These are phyloP conservation scores for Serendipita sp. DNA, from an alignment of 768 basidiomycete species.

Conservation along the genomic window DNA sequence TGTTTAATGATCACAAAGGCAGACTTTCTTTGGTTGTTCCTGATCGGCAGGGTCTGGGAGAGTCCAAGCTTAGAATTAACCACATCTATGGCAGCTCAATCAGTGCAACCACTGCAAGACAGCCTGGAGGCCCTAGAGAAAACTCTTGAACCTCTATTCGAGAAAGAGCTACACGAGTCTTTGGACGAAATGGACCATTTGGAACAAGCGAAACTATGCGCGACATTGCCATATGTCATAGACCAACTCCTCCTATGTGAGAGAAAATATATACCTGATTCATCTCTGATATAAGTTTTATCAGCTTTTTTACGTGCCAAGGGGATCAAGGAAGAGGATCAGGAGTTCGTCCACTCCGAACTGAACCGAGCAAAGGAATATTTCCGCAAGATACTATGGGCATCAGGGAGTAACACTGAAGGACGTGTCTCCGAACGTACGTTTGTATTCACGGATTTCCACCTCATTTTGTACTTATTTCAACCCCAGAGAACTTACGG, in stretches of 20 bases:
- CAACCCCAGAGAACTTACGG: slow-evolving; percentile 22
- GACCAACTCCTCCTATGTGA: slow-evolving; percentile 77
- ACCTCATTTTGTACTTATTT: neutral
- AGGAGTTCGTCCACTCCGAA: slow-evolving; percentile 38
- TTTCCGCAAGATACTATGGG: slow-evolving; percentile 64
- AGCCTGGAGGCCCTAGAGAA: slow-evolving; percentile 51
- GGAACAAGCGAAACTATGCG: slow-evolving; percentile 70
- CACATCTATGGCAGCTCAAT: neutral
- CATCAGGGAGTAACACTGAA: slow-evolving; percentile 38
- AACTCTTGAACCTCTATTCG: slow-evolving; percentile 46
- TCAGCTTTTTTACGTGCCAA: slow-evolving; percentile 26
- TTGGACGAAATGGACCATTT: slow-evolving; percentile 47
- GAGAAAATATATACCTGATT: slow-evolving; percentile 14
- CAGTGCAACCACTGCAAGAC: slow-evolving; percentile 10
- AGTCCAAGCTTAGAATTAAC: slow-evolving; percentile 1
- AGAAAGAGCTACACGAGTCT: slow-evolving; percentile 51
- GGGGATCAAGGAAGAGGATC: slow-evolving; percentile 64
- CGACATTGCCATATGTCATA: slow-evolving; percentile 60
- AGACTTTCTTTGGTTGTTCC: neutral
- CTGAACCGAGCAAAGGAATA: slow-evolving; percentile 60
- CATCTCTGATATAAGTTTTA: neutral
- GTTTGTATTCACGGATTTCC: slow-evolving; percentile 2
- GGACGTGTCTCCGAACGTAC: neutral
- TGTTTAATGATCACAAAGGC: too few relatives aligned
- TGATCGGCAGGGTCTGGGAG: slow-evolving; percentile 1